Evolutionary conservation across 2,329 filamentous ascomycete genomes (phyloP).

Genomic region (Helotiales sp.): DNA sequence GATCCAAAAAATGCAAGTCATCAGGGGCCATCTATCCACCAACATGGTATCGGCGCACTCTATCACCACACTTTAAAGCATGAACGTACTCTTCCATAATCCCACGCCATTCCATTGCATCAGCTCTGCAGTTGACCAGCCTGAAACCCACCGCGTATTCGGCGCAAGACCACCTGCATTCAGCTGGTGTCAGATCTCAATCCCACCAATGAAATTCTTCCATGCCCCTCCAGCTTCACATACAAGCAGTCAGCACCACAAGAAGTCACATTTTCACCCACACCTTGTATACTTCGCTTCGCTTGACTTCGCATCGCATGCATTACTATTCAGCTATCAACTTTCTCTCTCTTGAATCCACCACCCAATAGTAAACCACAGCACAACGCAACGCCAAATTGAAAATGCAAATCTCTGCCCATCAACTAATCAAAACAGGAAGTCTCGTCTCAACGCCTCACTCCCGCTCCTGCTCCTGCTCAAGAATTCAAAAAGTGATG

Average conservation of each 20-base stretch:
- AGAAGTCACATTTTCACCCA: background rate
- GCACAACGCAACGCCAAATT: background rate
- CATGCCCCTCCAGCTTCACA: background rate
- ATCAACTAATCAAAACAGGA: background rate
- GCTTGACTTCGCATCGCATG: conserved; percentile 1
- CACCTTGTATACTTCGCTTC: no score
- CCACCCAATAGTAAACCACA: background rate
- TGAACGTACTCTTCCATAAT: background rate
- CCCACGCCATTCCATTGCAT: no score
- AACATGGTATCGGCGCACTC: background rate
- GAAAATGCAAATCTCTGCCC: background rate
- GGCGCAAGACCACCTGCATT: no score
- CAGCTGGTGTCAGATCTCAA: background rate
- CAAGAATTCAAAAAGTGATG: background rate
- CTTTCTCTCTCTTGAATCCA: background rate
- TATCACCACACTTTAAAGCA: background rate
- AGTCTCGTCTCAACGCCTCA: background rate
- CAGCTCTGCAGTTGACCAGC: no score
- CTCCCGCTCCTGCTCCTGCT: background rate
- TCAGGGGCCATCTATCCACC: no score
- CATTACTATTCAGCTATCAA: background rate
- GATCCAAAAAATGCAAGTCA: background rate
- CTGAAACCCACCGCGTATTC: background rate
- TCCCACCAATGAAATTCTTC: background rate
- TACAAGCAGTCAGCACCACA: background rate